Base-by-base conservation (phyloP, 2,329 filamentous ascomycete genomes). In the Colletotrichum gloeosporioides region DNA sequence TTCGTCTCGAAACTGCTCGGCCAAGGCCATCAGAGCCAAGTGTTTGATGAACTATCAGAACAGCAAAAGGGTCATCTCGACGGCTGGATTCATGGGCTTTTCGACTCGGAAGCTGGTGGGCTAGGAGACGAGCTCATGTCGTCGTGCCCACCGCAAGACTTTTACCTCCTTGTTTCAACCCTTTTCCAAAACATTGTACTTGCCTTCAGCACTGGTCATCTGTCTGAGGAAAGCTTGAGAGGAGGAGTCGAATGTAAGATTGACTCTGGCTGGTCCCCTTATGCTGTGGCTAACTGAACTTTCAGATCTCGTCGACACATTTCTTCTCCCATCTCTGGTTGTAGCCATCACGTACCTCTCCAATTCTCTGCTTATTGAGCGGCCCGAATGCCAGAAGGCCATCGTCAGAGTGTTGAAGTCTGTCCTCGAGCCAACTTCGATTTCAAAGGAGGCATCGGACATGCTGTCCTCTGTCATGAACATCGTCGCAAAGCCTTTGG, bases 61-160 rank as follows among this genome's bases (percentile, higher is more conserved):
- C 87, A 92, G 77, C 93, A 96, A 80, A 89, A 90, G 57, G 90
- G 86, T 6, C 92, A 95, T 78, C 86, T 97, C 1, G 89, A 90
- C 61, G 92, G 92, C 32, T 98, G 95, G 95, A 92, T 96, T 27
- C 91, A 92, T 34, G 94, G 94, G 0, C 89, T 98, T 4, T 96
- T 95, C 79, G 93, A 95, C 78, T 92, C 90, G 9, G 94, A 96
- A 79, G 90, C 92, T 15, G 91, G 92, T 44, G 94, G 94, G 0
- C 90, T 97, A 4, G 92, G 92, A 9, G 95, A 97, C 80, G 95
- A 96, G 74, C 87, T 96, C 9, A 95, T 96, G 91, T 93, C 94
- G 10, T 94, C 94, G 2, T 97, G 95, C 79, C 92, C 93, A 2
- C 95, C 95, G 2, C 95, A 96, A 81, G 93, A 96, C 53, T 97